phyloP scores from a whole-genome alignment of 208 protist species.

The Trypanosoma avium region DNA sequence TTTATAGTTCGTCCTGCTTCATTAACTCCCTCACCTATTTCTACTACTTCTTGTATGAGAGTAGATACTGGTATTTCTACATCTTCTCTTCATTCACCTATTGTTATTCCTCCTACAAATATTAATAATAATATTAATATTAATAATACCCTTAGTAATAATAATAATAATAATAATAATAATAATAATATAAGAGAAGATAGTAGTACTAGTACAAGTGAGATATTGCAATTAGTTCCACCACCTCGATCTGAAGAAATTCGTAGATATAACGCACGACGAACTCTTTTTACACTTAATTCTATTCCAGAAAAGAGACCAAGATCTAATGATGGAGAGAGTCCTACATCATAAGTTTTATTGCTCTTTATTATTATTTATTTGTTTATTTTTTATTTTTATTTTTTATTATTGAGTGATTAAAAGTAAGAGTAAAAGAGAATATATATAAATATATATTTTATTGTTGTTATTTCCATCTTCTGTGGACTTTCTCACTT shows the following conservation, averaged over 20 bases:
- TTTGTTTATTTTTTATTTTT: slow-evolving; percentile 3
- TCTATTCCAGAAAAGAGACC: slow-evolving; percentile 11
- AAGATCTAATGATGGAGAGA: neutral
- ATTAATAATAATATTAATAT: no score
- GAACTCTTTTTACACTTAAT: slow-evolving; percentile 22
- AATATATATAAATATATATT: no score
- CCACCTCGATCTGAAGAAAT: slow-evolving; percentile 22
- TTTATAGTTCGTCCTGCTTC: slow-evolving; percentile 13
- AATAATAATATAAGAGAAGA: neutral
- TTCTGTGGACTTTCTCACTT: neutral
- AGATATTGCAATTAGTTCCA: neutral
- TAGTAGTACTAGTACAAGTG: neutral
- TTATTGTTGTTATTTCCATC: neutral
- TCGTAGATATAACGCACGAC: slow-evolving; percentile 23
- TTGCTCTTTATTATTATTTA: neutral
- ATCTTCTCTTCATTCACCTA: neutral
- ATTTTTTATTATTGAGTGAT: neutral
- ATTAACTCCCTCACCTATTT: neutral
- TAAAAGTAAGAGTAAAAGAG: slow-evolving; percentile 5
- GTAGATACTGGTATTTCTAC: neutral
- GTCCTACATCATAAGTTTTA: neutral
- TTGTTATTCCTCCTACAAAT: neutral
- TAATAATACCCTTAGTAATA: no score
- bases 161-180: no score
- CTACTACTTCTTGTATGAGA: neutral